Conservation (phyloP, 2,329 filamentous ascomycete genomes). For the Neonectria punicea region DNA sequence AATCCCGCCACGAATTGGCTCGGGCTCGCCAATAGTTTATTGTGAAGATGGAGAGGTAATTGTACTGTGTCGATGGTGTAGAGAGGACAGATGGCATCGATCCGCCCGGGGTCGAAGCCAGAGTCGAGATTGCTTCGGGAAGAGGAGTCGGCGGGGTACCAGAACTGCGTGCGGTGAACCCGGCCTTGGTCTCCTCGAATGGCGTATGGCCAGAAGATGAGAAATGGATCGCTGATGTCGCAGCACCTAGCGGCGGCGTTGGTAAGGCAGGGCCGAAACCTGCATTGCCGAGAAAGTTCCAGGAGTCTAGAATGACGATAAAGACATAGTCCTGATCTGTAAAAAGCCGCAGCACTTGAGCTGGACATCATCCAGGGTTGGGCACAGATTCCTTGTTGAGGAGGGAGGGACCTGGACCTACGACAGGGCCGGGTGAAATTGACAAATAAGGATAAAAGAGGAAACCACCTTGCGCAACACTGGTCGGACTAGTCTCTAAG, state of each 20-base stretch:
- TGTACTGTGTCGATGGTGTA: neutral
- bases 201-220: neutral
- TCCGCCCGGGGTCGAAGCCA: neutral
- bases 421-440: neutral
- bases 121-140: neutral
- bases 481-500: neutral
- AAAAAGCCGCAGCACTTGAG: neutral
- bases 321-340: conserved; percentile 7
- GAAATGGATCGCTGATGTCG: neutral
- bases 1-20: neutral
- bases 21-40: neutral
- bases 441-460: neutral
- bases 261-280: neutral
- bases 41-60: neutral
- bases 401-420: neutral
- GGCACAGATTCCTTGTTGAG: neutral
- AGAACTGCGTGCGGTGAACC: neutral
- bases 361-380: neutral
- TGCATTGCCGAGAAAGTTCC: conserved; percentile 17
- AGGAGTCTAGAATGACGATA: conserved; percentile 16
- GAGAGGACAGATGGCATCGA: neutral
- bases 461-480: neutral
- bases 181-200: neutral
- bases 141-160: neutral
- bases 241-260: neutral